Evolutionary conservation across 345 rosid species (phyloP), one percentile per base, ranked within the genome.

Genomic region (Pistacia vera): DNA sequence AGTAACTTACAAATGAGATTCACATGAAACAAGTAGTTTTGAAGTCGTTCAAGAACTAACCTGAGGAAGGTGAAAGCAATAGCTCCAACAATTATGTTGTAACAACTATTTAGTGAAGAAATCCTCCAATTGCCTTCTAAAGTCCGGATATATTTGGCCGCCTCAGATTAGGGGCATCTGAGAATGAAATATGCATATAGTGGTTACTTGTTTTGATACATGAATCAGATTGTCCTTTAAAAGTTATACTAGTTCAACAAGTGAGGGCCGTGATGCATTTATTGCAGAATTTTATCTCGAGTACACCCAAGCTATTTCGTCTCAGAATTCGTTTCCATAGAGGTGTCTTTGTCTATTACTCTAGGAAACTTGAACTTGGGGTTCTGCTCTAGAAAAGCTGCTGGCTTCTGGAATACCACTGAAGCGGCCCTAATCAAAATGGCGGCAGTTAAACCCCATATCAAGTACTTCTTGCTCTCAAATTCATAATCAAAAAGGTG

Each of bases 371-470:
- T 90, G 86, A 88, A 87, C 81, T 85, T 83, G 22, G 97, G 93
- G 72, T 80, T 85, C 80, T 85, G 87, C 77, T 88, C 94, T 68
- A 76, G n/a, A 77, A 91, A 93, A 22, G 81, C 86, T 2, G 93
- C 88, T 51, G 91, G 87, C 81, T 85, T 77, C 77, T 83, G 78
- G 82, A 82, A 90, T 63, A 86, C 88, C 28, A 90, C 88, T 7
- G 98, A 88, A 63, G 98, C 98, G 66, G 92, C 88, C 83, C 83
- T 86, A 64, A 90, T 91, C 88, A 93, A 75, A 60, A 91, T 80
- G 63, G 87, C 89, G 8, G 98, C 97, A 14, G 98, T 93, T 78
- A 93, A 76, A 70, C 92, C 95, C 93, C 90, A 91, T 77, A 89
- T 90, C 80, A 85, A 33, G 60, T 79, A 89, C 74, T 84, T 85